Evolutionary conservation across 768 basidiomycete species (phyloP).

Genomic region (Boletus insuetus): DNA sequence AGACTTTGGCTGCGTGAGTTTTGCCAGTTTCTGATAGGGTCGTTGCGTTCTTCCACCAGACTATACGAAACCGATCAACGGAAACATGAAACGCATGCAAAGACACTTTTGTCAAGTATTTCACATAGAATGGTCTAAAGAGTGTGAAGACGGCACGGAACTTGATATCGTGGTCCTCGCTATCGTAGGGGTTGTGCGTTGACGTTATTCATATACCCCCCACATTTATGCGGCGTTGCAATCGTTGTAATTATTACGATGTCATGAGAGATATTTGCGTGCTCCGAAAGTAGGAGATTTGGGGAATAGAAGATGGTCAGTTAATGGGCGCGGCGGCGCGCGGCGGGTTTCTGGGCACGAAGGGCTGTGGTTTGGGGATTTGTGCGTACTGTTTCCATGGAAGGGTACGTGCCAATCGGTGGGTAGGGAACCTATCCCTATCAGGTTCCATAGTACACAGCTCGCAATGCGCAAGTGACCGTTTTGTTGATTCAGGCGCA

Average conservation of each 20-base stretch:
- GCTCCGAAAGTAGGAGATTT: no score
- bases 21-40: neutral
- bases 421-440: conserved; percentile 1
- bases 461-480: conserved; percentile 3
- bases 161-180: conserved; percentile 23
- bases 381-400: no score
- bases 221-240: conserved; percentile 17
- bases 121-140: neutral
- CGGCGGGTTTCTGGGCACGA: conserved; percentile 21
- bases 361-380: conserved; percentile 22
- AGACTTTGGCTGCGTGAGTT: neutral
- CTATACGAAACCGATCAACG: conserved; percentile 22
- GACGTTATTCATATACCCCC: no score
- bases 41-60: neutral
- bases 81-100: conserved; percentile 45
- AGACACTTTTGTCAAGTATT: conserved; percentile 10
- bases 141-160: conserved; percentile 23
- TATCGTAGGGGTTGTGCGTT: neutral
- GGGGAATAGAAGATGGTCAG: no score
- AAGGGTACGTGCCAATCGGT: neutral
- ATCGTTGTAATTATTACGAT: conserved; percentile 40
- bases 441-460: conserved; percentile 2
- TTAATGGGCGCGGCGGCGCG: conserved; percentile 39
- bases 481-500: neutral
- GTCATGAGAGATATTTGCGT: conserved; percentile 42